Percentiles rank a stretch among this genome's conserved stretches.
phyloP scores from a whole-genome alignment of 1,284 basidiomycete genomes.

The Sutorius eximius region DNA sequence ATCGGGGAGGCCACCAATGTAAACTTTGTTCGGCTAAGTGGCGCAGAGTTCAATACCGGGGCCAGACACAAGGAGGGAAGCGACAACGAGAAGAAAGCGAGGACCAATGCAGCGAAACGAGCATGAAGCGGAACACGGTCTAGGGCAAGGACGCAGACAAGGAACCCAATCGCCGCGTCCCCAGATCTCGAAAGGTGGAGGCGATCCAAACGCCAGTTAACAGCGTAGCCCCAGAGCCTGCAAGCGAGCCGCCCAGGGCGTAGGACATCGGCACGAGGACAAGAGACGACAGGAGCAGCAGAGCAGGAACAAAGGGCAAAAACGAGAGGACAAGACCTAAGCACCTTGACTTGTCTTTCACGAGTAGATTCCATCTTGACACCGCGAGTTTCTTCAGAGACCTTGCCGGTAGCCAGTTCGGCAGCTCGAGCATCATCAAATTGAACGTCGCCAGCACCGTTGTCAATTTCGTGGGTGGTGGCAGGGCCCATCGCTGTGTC shows the following conservation, averaged over 20 bases:
- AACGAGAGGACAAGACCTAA: slow-evolving; percentile 65
- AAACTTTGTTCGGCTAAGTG: slow-evolving; percentile 84
- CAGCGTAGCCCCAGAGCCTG: slow-evolving; percentile 23
- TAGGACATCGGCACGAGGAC: slow-evolving; percentile 28
- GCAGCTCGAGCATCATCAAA: slow-evolving; percentile 26
- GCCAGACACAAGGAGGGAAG: slow-evolving; percentile 42
- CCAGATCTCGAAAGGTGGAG: slow-evolving; percentile 21
- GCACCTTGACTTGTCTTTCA: slow-evolving; percentile 87
- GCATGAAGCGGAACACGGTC: slow-evolving; percentile 22
- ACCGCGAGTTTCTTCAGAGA: slow-evolving; percentile 40
- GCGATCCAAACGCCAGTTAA: slow-evolving; percentile 19
- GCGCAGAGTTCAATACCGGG: slow-evolving; percentile 63
- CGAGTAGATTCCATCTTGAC: slow-evolving; percentile 47
- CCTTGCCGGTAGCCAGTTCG: slow-evolving; percentile 29
- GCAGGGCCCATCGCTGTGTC: slow-evolving; percentile 48
- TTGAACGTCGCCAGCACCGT: slow-evolving; percentile 25
- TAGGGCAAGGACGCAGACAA: slow-evolving; percentile 28
- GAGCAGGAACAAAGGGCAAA: slow-evolving; percentile 31
- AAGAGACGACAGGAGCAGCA: slow-evolving; percentile 23
- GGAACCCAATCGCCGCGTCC: slow-evolving; percentile 14
- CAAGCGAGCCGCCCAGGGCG: slow-evolving; percentile 16
- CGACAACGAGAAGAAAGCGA: slow-evolving; percentile 50
- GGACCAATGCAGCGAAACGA: slow-evolving; percentile 34
- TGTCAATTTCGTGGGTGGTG: slow-evolving; percentile 29
- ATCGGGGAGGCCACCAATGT: slow-evolving; percentile 83